These are phyloP conservation scores for Polygonum aviculare DNA, from an alignment of 148 eudicot genomes.

Conservation along the genomic window DNA sequence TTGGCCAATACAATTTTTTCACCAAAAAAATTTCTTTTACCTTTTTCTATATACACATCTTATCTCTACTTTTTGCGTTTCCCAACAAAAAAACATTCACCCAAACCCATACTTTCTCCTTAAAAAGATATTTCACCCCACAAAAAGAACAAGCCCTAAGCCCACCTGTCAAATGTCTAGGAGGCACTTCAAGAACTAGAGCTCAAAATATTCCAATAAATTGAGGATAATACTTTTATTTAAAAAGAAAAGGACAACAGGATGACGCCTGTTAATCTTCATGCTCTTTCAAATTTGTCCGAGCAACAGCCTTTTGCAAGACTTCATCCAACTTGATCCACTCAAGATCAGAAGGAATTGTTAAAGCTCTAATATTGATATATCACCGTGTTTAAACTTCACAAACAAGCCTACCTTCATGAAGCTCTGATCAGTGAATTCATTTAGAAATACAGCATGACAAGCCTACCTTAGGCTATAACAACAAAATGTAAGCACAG, in stretches of 20 bases:
- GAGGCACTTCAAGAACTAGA: neutral
- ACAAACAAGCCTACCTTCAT: neutral
- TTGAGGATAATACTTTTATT: neutral
- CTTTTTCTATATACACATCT: too few relatives aligned
- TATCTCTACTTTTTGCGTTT: too few relatives aligned
- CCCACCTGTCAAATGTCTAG: neutral
- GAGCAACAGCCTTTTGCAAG: conserved; percentile 5
- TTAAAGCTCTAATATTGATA: neutral
- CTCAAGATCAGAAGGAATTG: conserved; percentile 5
- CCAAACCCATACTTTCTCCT: too few relatives aligned
- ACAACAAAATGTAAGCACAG: neutral
- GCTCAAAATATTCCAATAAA: neutral
- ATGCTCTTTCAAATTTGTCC: neutral
- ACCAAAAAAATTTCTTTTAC: too few relatives aligned
- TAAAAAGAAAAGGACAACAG: neutral
- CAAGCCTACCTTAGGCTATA: neutral
- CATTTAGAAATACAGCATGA: neutral
- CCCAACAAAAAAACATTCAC: too few relatives aligned
- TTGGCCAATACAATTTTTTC: too few relatives aligned
- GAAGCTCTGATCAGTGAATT: conserved; percentile 10
- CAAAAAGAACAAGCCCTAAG: too few relatives aligned
- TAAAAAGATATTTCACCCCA: too few relatives aligned
- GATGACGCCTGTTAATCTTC: neutral
- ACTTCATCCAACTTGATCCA: neutral
- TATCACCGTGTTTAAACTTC: conserved; percentile 9